These are phyloP conservation scores for Botrytis hyacinthi DNA, from an alignment of 2,329 filamentous ascomycete genomes.

Conservation along the genomic window DNA sequence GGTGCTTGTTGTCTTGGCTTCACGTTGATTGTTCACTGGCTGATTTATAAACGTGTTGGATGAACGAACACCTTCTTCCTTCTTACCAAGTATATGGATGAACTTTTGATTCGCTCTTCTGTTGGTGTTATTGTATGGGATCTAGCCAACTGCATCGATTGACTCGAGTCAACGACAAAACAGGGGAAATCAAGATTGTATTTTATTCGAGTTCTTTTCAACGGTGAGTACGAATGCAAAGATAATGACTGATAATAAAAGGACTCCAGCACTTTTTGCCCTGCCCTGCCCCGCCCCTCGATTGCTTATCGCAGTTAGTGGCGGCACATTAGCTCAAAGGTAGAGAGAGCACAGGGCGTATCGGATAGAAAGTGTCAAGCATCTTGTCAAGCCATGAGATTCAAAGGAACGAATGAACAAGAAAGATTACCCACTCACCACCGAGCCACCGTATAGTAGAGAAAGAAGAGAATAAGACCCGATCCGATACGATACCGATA, in stretches of 20 bases:
- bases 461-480: constrained; percentile 1
- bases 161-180: not conserved
- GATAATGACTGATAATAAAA: not conserved
- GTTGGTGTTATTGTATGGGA: not conserved
- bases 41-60: not conserved
- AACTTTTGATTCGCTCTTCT: not conserved
- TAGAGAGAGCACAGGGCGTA: constrained; percentile 16
- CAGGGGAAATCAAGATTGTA: not conserved
- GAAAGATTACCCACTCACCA: not conserved
- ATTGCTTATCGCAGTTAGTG: constrained; percentile 16
- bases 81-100: not conserved
- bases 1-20: not conserved
- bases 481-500: constrained; percentile 2
- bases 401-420: not conserved
- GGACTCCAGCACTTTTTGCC: not conserved
- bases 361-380: not conserved
- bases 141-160: not conserved
- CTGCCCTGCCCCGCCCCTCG: constrained; percentile 5
- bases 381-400: not conserved
- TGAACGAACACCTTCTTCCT: not conserved
- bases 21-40: not conserved
- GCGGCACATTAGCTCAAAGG: not conserved
- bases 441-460: not conserved
- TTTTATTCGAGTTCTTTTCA: not conserved
- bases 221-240: not conserved